phyloP scores from a whole-genome alignment of 2,329 filamentous ascomycete genomes.

The Rhinocladiella mackenziei region DNA sequence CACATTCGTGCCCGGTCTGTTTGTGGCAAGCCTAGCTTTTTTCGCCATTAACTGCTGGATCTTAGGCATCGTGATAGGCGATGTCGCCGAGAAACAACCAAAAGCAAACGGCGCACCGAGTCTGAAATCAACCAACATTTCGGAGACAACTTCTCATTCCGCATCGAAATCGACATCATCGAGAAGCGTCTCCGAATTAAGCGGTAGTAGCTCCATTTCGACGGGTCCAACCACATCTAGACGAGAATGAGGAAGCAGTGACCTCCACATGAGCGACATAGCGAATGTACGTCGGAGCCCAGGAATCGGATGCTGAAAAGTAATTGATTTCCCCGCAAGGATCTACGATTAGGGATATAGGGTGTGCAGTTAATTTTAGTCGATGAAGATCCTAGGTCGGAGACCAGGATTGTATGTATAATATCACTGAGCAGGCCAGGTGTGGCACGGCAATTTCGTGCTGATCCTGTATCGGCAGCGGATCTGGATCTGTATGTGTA shows the following conservation, averaged over 20 bases:
- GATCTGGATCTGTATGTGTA: no score
- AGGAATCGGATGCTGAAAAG: constrained; percentile 21
- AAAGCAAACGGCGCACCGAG: background rate
- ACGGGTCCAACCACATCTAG: background rate
- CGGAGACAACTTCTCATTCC: background rate
- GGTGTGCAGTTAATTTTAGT: no score
- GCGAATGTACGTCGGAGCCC: constrained; percentile 20
- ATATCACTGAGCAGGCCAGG: no score
- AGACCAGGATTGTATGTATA: no score
- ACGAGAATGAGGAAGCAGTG: constrained; percentile 7
- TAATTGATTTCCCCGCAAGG: constrained; percentile 4
- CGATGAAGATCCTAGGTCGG: no score
- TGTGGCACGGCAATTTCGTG: no score
- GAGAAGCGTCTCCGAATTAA: background rate
- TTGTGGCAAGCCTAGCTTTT: constrained; percentile 69
- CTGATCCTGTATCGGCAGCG: no score
- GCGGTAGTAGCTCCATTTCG: no score
- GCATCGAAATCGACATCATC: background rate
- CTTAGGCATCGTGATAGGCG: constrained; percentile 70
- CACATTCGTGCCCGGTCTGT: constrained; percentile 82
- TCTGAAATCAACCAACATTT: background rate
- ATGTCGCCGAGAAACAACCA: constrained; percentile 38
- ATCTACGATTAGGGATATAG: no score
- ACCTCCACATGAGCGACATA: constrained; percentile 17
- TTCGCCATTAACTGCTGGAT: constrained; percentile 87